phyloP scores from a whole-genome alignment of 2,329 filamentous ascomycete species.

The Graphilbum ipis-grandicollis region DNA sequence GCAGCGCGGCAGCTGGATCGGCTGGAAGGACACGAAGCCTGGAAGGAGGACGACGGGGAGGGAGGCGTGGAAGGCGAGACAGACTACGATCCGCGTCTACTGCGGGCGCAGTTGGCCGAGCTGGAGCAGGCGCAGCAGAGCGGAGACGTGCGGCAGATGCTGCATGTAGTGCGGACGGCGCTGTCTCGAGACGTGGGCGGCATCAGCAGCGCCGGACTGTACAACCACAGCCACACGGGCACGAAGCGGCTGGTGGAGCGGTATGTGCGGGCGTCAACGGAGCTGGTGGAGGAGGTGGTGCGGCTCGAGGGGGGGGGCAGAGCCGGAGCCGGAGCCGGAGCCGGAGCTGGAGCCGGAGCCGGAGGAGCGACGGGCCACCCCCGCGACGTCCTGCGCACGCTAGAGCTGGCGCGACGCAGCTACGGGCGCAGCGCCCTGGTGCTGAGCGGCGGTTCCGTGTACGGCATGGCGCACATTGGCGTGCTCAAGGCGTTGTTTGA shows the following conservation, averaged over 20 bases:
- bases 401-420: conserved; percentile 57
- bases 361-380: conserved; percentile 27
- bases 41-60: conserved; percentile 55
- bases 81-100: conserved; percentile 48
- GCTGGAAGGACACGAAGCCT: conserved; percentile 63
- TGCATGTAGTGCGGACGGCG: conserved; percentile 64
- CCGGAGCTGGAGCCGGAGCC: conserved; percentile 11
- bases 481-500: conserved; percentile 71
- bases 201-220: conserved; percentile 70
- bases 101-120: conserved; percentile 51
- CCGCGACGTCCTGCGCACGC: conserved; percentile 41
- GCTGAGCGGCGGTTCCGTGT: conserved; percentile 72
- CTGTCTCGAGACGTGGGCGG: conserved; percentile 67
- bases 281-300: conserved; percentile 56
- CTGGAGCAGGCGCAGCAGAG: conserved; percentile 57
- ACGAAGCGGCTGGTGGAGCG: conserved; percentile 76
- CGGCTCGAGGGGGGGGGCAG: conserved; percentile 12
- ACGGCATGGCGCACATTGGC: conserved; percentile 84
- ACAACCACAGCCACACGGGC: conserved; percentile 69
- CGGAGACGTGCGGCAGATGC: conserved; percentile 59
- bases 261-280: conserved; percentile 65
- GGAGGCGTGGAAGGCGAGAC: conserved; percentile 33
- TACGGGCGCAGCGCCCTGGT: conserved; percentile 74
- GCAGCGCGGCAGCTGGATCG: conserved; percentile 63
- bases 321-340: conserved; percentile 39